These are phyloP conservation scores for Cladosporium velox DNA, from an alignment of 2,329 filamentous ascomycete species.

Conservation along the genomic window DNA sequence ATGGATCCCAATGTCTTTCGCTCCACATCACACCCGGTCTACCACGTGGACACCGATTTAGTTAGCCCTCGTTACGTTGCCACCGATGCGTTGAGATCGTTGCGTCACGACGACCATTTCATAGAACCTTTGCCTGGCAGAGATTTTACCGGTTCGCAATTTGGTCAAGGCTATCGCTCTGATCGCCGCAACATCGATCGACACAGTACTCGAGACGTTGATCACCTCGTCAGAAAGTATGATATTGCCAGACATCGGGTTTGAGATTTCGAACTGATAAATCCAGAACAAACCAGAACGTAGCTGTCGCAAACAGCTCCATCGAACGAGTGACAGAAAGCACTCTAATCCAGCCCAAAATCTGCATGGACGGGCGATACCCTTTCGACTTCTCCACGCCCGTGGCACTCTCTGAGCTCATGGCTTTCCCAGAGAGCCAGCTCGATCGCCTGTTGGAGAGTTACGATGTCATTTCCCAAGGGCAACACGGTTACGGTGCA, in stretches of 20 bases:
- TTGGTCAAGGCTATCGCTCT: not conserved
- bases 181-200: slow-evolving; percentile 17
- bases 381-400: slow-evolving; percentile 34
- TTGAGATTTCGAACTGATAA: not conserved
- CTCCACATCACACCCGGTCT: slow-evolving; percentile 19
- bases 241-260: not conserved
- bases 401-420: slow-evolving; percentile 31
- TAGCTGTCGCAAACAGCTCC: slow-evolving; percentile 33
- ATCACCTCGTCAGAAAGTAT: slow-evolving; percentile 23
- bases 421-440: slow-evolving; percentile 33
- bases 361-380: slow-evolving; percentile 35
- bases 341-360: slow-evolving; percentile 39
- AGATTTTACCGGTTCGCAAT: not conserved
- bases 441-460: slow-evolving; percentile 36
- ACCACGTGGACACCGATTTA: not conserved
- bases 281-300: slow-evolving; percentile 29
- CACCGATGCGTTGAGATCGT: not conserved
- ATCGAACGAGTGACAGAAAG: slow-evolving; percentile 29
- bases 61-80: not conserved
- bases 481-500: not conserved
- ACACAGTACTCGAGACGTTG: slow-evolving; percentile 11
- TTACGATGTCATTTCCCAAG: slow-evolving; percentile 28
- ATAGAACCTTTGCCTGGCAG: not conserved
- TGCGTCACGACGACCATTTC: not conserved
- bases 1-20: slow-evolving; percentile 29